Base-by-base conservation (phyloP, 169 alveolate genomes). In the Plasmodium berghei region DNA sequence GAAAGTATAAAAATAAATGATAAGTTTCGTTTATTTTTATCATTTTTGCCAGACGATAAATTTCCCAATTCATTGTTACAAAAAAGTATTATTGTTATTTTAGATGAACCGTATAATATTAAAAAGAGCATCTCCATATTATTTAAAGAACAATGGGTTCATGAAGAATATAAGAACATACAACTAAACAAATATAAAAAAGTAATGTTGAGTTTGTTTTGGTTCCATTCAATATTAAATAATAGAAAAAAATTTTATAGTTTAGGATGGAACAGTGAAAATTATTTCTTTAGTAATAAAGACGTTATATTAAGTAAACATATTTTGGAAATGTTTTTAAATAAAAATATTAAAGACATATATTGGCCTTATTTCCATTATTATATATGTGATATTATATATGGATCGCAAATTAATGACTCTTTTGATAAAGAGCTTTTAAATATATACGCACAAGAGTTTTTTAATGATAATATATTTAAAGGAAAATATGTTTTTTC, bases 31-130 rank as follows among this genome's bases (percentile, higher is more conserved):
- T 93, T 98, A 22, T 97, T 98, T 98, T 69, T 98, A 64, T 94
- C 99, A 34, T 96, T 98, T 10, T 95, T 96, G 88, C 98, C 99
- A 59, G 96, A 97, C 85, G 96, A 97, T 5, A 93, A 96, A 77
- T 97, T 98, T 97, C 99, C 99, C 26, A 97, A 97, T 72, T 95
- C 98, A 34, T 95, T 98, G 2, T 94, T 98, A 64, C 98, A 98
- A 93, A 95, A 97, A 94, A 97, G 99, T 52, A 93, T 97, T 58
- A 97, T 97, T 93, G 96, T 97, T 55, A 96, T 98, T n/a, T 94
- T 97, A 40, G 99, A 97, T 73, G 99, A 99, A 5, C 99, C 99
- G 2, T 52, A 71, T 48, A 86, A 86, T 12, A 58, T 86, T 42
- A 86, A 86, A 64, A 86, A 70, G 66, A 86, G 87, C 42, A 69